phyloP scores from a whole-genome alignment of 202 grass and related monocot species.

The Thinopyrum obtusiflorum region DNA sequence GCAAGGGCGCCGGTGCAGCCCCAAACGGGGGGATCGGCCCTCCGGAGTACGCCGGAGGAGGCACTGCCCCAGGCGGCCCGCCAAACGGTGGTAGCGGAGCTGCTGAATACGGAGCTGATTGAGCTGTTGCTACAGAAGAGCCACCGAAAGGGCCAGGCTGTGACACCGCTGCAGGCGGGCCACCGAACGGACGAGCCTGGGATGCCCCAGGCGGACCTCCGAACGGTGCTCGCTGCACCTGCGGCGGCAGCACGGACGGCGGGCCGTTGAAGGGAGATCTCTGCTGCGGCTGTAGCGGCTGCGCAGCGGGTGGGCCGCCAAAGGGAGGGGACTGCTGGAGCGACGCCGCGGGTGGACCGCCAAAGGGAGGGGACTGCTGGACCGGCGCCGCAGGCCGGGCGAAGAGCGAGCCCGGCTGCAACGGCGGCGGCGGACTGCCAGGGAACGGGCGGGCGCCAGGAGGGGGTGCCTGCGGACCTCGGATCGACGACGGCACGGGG shows the following conservation, averaged over 20 bases:
- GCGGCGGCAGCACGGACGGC: neutral
- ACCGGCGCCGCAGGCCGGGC: neutral
- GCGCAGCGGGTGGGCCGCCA: neutral
- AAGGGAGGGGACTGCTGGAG: neutral
- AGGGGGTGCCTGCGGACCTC: neutral
- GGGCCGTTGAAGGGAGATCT: slow-evolving; percentile 22
- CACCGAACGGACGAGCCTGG: slow-evolving; percentile 14
- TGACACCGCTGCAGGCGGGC: neutral
- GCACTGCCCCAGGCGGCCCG: slow-evolving; percentile 29
- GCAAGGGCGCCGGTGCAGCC: neutral
- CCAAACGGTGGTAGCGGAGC: slow-evolving; percentile 36
- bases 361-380: slow-evolving; percentile 23
- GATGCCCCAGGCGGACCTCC: slow-evolving; percentile 4
- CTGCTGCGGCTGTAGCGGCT: slow-evolving; percentile 15
- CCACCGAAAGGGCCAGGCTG: slow-evolving; percentile 20
- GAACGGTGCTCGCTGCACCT: neutral
- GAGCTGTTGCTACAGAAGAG: neutral
- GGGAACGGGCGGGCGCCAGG: slow-evolving; percentile 7
- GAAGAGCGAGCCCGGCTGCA: neutral
- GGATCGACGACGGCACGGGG: slow-evolving; percentile 7
- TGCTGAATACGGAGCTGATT: slow-evolving; percentile 23
- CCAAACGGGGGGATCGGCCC: slow-evolving; percentile 35
- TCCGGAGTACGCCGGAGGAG: slow-evolving; percentile 22
- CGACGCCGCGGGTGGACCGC: slow-evolving; percentile 15
- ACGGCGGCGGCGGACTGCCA: slow-evolving; percentile 16